A percentile compares a stretch with the other conserved stretches of the same genome.
Evolutionary conservation across 2,329 filamentous ascomycete genomes (phyloP).

Genomic region (Cladosporium sp.): DNA sequence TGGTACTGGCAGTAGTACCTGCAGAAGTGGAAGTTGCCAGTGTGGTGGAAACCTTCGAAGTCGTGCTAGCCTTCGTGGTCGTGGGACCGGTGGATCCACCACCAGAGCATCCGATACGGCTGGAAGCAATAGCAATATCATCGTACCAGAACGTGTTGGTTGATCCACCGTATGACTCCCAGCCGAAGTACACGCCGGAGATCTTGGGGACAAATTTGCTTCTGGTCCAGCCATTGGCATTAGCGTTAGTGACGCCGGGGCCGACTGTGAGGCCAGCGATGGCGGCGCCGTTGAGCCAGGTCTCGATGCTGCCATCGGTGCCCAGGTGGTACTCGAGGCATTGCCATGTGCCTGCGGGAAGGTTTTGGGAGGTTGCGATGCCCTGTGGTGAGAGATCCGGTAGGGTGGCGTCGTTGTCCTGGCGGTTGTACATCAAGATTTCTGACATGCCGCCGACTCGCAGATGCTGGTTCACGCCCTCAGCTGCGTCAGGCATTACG

Average conservation of each 20-base stretch:
- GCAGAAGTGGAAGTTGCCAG: background rate
- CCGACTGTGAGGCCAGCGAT: constrained; percentile 55
- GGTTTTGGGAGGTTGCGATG: constrained; percentile 54
- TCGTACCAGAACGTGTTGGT: constrained; percentile 65
- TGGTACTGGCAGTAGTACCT: background rate
- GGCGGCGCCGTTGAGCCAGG: constrained; percentile 57
- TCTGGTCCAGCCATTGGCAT: constrained; percentile 56
- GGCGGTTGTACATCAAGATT: constrained; percentile 66
- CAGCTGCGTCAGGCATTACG: constrained; percentile 61
- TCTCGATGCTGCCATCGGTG: constrained; percentile 59
- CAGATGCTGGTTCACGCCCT: constrained; percentile 58
- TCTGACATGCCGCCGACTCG: constrained; percentile 62
- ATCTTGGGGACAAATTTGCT: constrained; percentile 51
- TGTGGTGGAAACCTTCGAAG: constrained; percentile 4
- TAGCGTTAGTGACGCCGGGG: constrained; percentile 51
- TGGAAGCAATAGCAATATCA: constrained; percentile 54
- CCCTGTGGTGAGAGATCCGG: constrained; percentile 62
- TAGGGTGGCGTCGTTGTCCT: constrained; percentile 62
- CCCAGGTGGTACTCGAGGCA: constrained; percentile 64
- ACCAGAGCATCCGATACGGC: constrained; percentile 50
- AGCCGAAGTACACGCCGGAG: constrained; percentile 60
- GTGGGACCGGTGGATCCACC: constrained; percentile 13
- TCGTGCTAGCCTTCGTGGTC: background rate
- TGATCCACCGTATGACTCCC: constrained; percentile 63
- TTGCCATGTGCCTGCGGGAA: constrained; percentile 55